Evolutionary conservation across 805 yeast species (phyloP).

Genomic region (Kazachstania viticola): DNA sequence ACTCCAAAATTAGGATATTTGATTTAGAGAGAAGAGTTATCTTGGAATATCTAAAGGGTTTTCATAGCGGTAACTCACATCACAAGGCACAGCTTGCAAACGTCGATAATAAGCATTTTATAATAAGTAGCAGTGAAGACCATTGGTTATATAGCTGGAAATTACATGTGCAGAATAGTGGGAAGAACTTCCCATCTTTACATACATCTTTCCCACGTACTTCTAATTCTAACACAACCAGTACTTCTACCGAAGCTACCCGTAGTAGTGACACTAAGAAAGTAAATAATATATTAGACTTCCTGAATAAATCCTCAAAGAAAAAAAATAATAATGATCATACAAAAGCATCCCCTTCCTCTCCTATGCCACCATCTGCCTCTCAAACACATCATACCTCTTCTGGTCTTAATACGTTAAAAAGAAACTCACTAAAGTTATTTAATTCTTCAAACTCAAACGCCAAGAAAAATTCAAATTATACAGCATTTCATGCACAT

Average conservation of each 20-base stretch:
- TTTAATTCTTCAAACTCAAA: not conserved
- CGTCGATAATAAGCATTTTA: conserved; percentile 24
- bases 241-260: not conserved
- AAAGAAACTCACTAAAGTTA: not conserved
- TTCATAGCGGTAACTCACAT: conserved; percentile 57
- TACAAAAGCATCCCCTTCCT: not conserved
- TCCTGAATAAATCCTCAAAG: not conserved
- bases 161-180: conserved; percentile 21
- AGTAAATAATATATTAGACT: not conserved
- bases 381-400: not conserved
- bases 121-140: conserved; percentile 79
- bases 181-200: conserved; percentile 1
- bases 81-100: conserved; percentile 40
- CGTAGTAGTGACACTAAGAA: not conserved
- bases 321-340: no score
- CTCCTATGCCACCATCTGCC: not conserved
- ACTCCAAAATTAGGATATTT: conserved; percentile 61
- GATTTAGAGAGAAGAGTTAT: conserved; percentile 42
- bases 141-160: conserved; percentile 82
- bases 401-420: not conserved
- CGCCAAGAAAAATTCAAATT: conserved; percentile 35
- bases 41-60: conserved; percentile 63
- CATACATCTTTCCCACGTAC: no score
- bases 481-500: conserved; percentile 68
- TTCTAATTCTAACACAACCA: no score